phyloP scores from a whole-genome alignment of 1,284 basidiomycete species.

The Cutaneotrichosporon cyanovorans region DNA sequence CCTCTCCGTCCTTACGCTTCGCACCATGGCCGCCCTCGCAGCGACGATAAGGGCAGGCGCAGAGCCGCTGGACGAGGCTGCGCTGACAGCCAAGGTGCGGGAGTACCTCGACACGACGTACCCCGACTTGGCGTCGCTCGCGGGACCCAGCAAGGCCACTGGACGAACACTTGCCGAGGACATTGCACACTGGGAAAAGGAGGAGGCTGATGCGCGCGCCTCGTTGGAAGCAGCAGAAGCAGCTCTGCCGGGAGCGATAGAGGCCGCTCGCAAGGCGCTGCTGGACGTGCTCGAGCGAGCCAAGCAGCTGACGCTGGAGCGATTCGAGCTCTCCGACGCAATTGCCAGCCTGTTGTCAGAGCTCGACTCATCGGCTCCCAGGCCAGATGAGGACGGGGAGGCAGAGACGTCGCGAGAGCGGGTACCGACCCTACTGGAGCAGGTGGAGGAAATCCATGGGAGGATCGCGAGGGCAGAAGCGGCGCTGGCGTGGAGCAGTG shows the following conservation, averaged over 20 bases:
- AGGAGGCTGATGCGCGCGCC: constrained; percentile 14
- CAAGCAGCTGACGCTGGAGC: constrained; percentile 62
- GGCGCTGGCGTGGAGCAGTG: constrained; percentile 65
- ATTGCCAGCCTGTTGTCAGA: constrained; percentile 30
- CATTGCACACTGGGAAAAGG: constrained; percentile 31
- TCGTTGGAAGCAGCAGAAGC: constrained; percentile 26
- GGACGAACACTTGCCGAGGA: constrained; percentile 24
- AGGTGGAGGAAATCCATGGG: constrained; percentile 72
- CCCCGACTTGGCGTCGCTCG: constrained; percentile 23
- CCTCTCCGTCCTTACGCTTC: too few relatives aligned
- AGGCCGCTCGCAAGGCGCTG: constrained; percentile 24
- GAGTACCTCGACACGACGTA: constrained; percentile 31
- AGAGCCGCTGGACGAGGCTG: constrained; percentile 4
- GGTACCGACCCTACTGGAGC: constrained; percentile 30
- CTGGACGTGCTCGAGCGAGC: constrained; percentile 52
- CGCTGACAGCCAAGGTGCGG: constrained; percentile 16
- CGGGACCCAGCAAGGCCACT: constrained; percentile 3
- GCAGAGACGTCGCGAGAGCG: constrained; percentile 4
- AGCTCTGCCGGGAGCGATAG: constrained; percentile 27
- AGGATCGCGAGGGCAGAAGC: constrained; percentile 63
- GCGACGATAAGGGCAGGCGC: constrained; percentile 9
- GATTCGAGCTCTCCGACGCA: constrained; percentile 53
- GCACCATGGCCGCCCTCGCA: constrained; percentile 5
- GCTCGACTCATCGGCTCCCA: constrained; percentile 14
- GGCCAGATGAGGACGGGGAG: constrained; percentile 5